Conservation (phyloP, 106 monocot species). For the Dendrobium huoshanense region DNA sequence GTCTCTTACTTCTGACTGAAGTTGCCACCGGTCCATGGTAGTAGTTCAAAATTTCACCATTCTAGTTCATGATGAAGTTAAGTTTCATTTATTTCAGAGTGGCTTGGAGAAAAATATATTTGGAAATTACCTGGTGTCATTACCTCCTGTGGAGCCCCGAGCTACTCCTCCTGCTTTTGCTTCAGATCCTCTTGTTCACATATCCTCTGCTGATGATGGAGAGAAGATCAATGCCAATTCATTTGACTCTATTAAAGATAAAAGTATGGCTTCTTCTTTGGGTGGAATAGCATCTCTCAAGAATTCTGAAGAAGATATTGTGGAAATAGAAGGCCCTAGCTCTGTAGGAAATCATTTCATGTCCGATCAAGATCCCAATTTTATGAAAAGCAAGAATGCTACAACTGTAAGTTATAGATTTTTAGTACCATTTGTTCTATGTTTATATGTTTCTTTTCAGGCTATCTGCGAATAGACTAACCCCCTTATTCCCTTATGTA, state of each 20-base stretch:
- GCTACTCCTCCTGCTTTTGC: slow-evolving; percentile 80
- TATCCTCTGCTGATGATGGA: slow-evolving; percentile 35
- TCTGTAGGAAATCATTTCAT: slow-evolving; percentile 31
- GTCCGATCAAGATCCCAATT: slow-evolving; percentile 46
- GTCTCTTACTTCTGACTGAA: neutral
- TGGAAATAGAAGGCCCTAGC: slow-evolving; percentile 78
- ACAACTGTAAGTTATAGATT: slow-evolving; percentile 43
- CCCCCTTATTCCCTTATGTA: neutral
- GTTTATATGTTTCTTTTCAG: neutral
- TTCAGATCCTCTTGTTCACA: slow-evolving; percentile 61
- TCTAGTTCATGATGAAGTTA: neutral
- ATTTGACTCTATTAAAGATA: slow-evolving; percentile 23
- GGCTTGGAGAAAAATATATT: slow-evolving; percentile 88
- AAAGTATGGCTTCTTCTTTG: slow-evolving; percentile 20
- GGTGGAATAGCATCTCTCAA: slow-evolving; percentile 23
- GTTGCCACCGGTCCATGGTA: neutral
- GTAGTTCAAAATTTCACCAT: neutral
- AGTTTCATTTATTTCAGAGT: slow-evolving; percentile 40
- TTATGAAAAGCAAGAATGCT: slow-evolving; percentile 46
- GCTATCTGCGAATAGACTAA: neutral
- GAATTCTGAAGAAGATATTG: slow-evolving; percentile 64
- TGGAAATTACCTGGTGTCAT: slow-evolving; percentile 79
- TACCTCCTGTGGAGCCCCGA: slow-evolving; percentile 50
- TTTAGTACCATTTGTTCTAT: neutral
- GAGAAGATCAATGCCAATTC: slow-evolving; percentile 30